Evolutionary conservation across 192 early-diverging fungal species (phyloP).

Genomic region (Coemansia sp.): DNA sequence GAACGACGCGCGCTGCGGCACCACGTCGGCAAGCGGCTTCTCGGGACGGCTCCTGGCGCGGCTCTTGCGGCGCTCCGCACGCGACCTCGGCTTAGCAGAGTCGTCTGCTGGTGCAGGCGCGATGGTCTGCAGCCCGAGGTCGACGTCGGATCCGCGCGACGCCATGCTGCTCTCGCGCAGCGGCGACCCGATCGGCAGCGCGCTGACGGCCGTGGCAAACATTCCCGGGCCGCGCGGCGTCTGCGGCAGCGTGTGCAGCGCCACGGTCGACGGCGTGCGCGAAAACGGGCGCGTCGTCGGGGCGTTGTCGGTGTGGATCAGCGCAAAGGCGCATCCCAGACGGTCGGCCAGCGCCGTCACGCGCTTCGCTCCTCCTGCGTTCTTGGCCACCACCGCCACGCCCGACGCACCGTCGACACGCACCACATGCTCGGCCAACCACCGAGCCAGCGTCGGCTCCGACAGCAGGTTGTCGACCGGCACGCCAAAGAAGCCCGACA

Average conservation of each 20-base stretch:
- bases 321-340: slow-evolving; percentile 89
- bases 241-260: slow-evolving; percentile 49
- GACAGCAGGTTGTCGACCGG: slow-evolving; percentile 94
- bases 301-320: slow-evolving; percentile 88
- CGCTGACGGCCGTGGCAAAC: slow-evolving; percentile 43
- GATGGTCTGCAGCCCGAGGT: slow-evolving; percentile 35
- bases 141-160: slow-evolving; percentile 20
- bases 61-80: slow-evolving; percentile 3
- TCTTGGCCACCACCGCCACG: slow-evolving; percentile 81
- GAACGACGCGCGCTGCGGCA: slow-evolving; percentile 40
- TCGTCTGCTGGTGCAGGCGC: not conserved
- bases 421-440: slow-evolving; percentile 75
- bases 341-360: slow-evolving; percentile 93
- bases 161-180: slow-evolving; percentile 8
- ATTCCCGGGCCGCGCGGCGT: slow-evolving; percentile 46
- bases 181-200: slow-evolving; percentile 34
- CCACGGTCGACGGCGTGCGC: slow-evolving; percentile 51
- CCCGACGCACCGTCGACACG: slow-evolving; percentile 51
- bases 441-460: slow-evolving; percentile 85
- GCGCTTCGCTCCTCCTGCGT: slow-evolving; percentile 94
- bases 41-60: not conserved
- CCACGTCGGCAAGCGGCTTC: slow-evolving; percentile 4
- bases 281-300: slow-evolving; percentile 48
- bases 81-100: not conserved
- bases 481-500: slow-evolving; percentile 94